These are phyloP conservation scores for Trichocladium antarcticum DNA, from an alignment of 495 filamentous ascomycete genomes.

Conservation along the genomic window DNA sequence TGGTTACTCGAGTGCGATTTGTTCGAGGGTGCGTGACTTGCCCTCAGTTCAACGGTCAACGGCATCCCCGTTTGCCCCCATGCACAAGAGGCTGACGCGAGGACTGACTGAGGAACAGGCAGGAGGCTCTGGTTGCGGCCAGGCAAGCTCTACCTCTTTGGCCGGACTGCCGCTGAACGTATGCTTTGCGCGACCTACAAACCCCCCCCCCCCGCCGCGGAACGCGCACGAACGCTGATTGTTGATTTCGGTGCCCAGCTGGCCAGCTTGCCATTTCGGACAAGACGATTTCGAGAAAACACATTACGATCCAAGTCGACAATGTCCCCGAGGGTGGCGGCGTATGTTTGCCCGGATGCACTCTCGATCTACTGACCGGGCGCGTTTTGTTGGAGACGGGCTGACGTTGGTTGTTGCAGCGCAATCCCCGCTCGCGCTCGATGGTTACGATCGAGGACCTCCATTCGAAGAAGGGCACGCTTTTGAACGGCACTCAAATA, in stretches of 20 bases:
- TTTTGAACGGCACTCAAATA: conserved; percentile 59
- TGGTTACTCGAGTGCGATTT: conserved; percentile 50
- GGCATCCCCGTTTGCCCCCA: not conserved
- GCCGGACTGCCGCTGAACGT: conserved; percentile 48
- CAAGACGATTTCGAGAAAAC: conserved; percentile 77
- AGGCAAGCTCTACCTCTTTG: conserved; percentile 71
- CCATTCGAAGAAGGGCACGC: conserved; percentile 67
- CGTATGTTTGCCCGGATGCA: conserved; percentile 35
- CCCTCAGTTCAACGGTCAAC: not conserved
- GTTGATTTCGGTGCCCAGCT: conserved; percentile 12
- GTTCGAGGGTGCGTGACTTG: conserved; percentile 33
- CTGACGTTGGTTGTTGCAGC: conserved; percentile 28
- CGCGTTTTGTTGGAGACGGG: not conserved
- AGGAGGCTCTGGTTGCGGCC: conserved; percentile 74
- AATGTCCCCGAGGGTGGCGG: conserved; percentile 55
- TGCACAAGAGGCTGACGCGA: not conserved
- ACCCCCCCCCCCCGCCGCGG: not conserved
- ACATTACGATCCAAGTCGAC: conserved; percentile 66
- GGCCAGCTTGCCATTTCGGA: conserved; percentile 54
- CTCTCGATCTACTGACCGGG: not conserved
- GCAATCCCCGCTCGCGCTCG: conserved; percentile 51
- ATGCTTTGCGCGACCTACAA: conserved; percentile 5
- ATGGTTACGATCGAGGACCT: conserved; percentile 55
- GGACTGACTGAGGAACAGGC: conserved; percentile 32
- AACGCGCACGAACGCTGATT: conserved; percentile 11